Evolutionary conservation across 257 asterid genomes (phyloP), one percentile per base, ranked within the genome.

Genomic region (Solanum paucissectum): DNA sequence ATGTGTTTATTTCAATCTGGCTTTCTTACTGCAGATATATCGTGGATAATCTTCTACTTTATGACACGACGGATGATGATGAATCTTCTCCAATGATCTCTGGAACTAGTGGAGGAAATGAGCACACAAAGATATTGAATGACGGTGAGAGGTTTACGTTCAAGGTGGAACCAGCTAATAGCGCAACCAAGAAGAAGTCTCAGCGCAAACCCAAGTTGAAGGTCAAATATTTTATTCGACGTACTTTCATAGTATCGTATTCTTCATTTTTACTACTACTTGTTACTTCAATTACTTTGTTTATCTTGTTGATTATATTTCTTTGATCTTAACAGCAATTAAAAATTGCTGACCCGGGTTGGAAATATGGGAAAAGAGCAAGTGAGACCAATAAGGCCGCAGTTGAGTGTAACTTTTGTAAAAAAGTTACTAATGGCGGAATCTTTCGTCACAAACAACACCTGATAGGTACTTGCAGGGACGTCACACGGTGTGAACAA

Each of bases 21-120:
- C 62, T 52, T 16, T 16, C 23, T 52, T 52, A 52, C 23, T 52
- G 23, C 23, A 52, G 62, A 16, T 52, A 16, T 52, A 52, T 52
- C 62, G 1, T 52, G 62, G 62, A 52, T 52, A 52, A 52, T 52
- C 20, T 52, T 90, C 99, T 98, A 33, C 92, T 95, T 77, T 95
- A 97, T 77, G 99, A 97, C 87, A 95, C 98, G 85, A 97, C 95
- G 74, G 21, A 49, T 49, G 98, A 97, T 90, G 99, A 95, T 90
- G 98, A 94, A 71, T 94, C 93, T 83, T 87, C 91, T 69, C 91
- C 90, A 25, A 89, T 66, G 85, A 86, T 92, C 84, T 88, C 89
- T 64, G 76, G 77, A 86, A 75, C 92, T 79, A 74, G 81, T 37
- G 87, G 60, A 20, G 89, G 81, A 86, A 88, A 66, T 55, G 23